These are phyloP conservation scores for Nakazawaea pomicola DNA, from an alignment of 805 yeast genomes.

Conservation along the genomic window DNA sequence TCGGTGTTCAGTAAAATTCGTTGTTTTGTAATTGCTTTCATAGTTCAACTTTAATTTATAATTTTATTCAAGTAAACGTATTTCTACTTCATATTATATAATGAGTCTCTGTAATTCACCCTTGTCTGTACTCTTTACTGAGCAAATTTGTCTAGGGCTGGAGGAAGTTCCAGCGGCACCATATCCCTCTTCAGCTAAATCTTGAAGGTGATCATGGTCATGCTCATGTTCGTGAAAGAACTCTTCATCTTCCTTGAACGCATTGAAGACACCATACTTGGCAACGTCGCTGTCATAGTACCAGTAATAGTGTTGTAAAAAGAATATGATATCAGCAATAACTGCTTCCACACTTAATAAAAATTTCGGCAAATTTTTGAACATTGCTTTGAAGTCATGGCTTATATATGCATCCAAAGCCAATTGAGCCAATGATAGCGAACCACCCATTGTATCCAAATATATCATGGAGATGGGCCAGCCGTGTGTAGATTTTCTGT, in stretches of 20 bases:
- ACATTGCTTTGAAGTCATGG: conserved; percentile 20
- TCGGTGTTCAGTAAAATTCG: conserved; percentile 60
- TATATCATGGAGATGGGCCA: conserved; percentile 33
- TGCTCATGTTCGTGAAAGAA: conserved; percentile 26
- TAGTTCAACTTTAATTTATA: not conserved
- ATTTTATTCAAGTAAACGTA: conserved; percentile 1
- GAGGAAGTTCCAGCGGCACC: not conserved
- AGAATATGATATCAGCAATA: conserved; percentile 24
- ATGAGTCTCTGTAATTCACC: conserved; percentile 11
- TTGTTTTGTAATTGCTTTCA: not conserved
- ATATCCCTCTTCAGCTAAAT: conserved; percentile 4
- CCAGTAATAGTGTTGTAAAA: conserved; percentile 28
- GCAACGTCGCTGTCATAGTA: conserved; percentile 21
- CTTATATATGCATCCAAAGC: conserved; percentile 23
- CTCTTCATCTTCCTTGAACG: conserved; percentile 26
- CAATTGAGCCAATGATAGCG: conserved; percentile 25
- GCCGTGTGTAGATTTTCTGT: conserved; percentile 31
- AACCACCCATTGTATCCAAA: conserved; percentile 27
- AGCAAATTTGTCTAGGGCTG: not conserved
- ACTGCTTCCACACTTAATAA: conserved; percentile 27
- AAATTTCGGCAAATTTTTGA: conserved; percentile 28
- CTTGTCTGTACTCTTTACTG: conserved; percentile 12
- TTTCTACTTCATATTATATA: not conserved
- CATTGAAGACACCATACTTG: conserved; percentile 21
- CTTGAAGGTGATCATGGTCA: conserved; percentile 25